These are phyloP conservation scores for Neurospora sp. DNA, from an alignment of 495 filamentous ascomycete genomes.

Conservation along the genomic window DNA sequence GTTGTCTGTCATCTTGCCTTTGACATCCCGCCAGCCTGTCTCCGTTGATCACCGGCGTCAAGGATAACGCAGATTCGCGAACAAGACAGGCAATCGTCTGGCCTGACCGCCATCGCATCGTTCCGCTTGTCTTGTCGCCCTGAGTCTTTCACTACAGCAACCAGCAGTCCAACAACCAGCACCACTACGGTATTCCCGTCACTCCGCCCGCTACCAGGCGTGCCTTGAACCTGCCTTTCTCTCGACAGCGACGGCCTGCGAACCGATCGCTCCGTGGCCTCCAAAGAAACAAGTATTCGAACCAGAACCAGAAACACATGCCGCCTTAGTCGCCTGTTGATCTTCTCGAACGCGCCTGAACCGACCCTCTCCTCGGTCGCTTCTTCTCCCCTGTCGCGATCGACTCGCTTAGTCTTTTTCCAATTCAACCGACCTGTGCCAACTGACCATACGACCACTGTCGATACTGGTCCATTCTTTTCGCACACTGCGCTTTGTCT, in stretches of 20 bases:
- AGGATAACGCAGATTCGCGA: not conserved
- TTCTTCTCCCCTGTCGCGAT: not conserved
- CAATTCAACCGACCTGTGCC: not conserved
- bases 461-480: not conserved
- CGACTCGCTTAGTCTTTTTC: not conserved
- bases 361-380: slow-evolving; percentile 6
- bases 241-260: not conserved
- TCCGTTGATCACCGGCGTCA: not conserved
- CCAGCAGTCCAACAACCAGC: too few species aligned
- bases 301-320: slow-evolving; percentile 7
- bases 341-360: slow-evolving; percentile 12
- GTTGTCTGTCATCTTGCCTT: not conserved
- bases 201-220: not conserved
- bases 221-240: not conserved
- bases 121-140: not conserved
- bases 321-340: slow-evolving; percentile 6
- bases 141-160: not conserved
- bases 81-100: not conserved
- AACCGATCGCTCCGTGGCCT: not conserved
- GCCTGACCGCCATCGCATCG: not conserved
- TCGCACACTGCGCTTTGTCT: not conserved
- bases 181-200: not conserved
- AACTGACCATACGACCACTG: not conserved
- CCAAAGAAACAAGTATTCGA: not conserved
- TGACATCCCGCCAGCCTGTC: not conserved